Evolutionary conservation across 441 rosid species (phyloP).

Genomic region (Kokia cookei): DNA sequence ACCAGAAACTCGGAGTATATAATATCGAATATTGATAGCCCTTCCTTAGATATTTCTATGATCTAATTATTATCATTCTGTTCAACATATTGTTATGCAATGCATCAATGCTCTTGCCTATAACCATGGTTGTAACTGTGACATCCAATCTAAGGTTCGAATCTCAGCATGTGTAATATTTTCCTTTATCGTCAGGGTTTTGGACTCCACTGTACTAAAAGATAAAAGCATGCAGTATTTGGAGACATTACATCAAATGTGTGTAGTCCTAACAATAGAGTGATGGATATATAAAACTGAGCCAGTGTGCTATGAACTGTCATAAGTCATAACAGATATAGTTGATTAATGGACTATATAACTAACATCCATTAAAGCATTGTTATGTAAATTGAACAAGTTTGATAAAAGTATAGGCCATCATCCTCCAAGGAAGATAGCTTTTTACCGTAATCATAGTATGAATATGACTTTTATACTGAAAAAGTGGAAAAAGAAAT

Average conservation of each 20-base stretch:
- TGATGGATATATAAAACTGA: background rate
- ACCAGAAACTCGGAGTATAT: background rate
- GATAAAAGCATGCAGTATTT: background rate
- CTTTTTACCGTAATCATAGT: background rate
- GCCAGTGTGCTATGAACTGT: background rate
- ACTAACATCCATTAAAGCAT: background rate
- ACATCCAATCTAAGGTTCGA: background rate
- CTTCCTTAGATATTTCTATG: background rate
- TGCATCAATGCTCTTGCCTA: background rate
- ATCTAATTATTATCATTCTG: background rate
- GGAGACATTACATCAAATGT: background rate
- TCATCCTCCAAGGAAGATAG: background rate
- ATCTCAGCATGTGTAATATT: background rate
- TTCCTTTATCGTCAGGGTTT: background rate
- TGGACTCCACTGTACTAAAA: background rate
- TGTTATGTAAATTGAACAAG: background rate
- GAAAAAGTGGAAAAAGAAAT: background rate
- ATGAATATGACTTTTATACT: background rate
- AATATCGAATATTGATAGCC: background rate
- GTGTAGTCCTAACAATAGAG: background rate
- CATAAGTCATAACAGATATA: background rate
- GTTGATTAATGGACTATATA: background rate
- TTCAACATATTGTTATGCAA: background rate
- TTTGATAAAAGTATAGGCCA: background rate
- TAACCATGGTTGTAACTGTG: background rate